Conservation (phyloP, 2,329 filamentous ascomycete species). For the Aspergillus viridinutans region DNA sequence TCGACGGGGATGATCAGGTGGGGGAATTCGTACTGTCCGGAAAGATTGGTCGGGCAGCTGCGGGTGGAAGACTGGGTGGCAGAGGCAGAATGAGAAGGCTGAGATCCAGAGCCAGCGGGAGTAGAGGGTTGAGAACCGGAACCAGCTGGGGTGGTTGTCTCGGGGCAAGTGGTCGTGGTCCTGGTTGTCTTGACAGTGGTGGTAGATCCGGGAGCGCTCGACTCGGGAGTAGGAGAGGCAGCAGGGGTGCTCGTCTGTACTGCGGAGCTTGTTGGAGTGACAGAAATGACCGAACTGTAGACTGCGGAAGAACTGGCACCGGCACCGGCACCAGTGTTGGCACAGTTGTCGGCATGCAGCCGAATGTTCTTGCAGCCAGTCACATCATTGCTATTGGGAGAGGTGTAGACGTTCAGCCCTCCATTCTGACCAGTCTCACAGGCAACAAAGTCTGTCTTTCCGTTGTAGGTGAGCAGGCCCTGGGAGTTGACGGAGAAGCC, state of each 20-base stretch:
- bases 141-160: slow-evolving; percentile 6
- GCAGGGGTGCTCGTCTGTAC: slow-evolving; percentile 5
- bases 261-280: slow-evolving; percentile 1
- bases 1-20: slow-evolving; percentile 61
- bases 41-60: slow-evolving; percentile 45
- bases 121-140: not conserved
- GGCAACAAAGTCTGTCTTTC: slow-evolving; percentile 53
- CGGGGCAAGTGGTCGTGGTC: slow-evolving; percentile 17
- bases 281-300: not conserved
- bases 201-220: slow-evolving; percentile 6
- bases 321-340: slow-evolving; percentile 17
- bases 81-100: slow-evolving; percentile 3
- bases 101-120: not conserved
- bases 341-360: slow-evolving; percentile 36
- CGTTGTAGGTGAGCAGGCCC: slow-evolving; percentile 51
- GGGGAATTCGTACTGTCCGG: slow-evolving; percentile 52
- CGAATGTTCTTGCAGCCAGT: slow-evolving; percentile 32
- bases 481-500: slow-evolving; percentile 56
- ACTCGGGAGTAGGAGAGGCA: slow-evolving; percentile 1
- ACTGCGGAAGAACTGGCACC: slow-evolving; percentile 6
- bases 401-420: slow-evolving; percentile 42
- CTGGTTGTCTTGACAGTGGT: slow-evolving; percentile 16
- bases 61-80: slow-evolving; percentile 11
- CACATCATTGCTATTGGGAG: slow-evolving; percentile 23
- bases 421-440: slow-evolving; percentile 51